A percentile compares a stretch with the other conserved stretches of the same genome.
These are phyloP conservation scores for Anisodus acutangulus DNA, from an alignment of 257 asterid species.

Conservation along the genomic window DNA sequence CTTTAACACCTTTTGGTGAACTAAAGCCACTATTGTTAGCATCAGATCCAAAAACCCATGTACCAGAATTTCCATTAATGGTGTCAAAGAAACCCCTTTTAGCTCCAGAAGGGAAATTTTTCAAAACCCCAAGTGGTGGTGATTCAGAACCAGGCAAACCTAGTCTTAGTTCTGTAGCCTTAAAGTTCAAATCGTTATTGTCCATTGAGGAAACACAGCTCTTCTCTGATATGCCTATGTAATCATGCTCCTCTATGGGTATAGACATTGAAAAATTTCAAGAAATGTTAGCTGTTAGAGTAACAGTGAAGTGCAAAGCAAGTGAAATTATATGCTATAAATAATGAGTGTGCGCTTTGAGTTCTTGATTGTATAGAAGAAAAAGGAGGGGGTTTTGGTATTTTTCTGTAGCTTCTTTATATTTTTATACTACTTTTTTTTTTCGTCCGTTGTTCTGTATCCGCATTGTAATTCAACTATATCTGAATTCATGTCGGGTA, in stretches of 20 bases:
- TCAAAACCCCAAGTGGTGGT: conserved; percentile 33
- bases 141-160: conserved; percentile 54
- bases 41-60: conserved; percentile 54
- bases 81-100: conserved; percentile 53
- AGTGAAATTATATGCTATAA: not conserved
- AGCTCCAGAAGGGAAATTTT: conserved; percentile 46
- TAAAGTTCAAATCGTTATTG: conserved; percentile 51
- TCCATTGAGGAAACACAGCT: conserved; percentile 30
- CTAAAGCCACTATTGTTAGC: conserved; percentile 41
- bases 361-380: not conserved
- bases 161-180: conserved; percentile 52
- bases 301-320: no score
- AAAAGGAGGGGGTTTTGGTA: not conserved
- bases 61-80: conserved; percentile 44
- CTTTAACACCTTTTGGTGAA: conserved; percentile 47
- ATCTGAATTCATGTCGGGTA: no score
- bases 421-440: not conserved
- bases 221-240: conserved; percentile 49
- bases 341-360: not conserved
- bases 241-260: conserved; percentile 44
- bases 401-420: not conserved
- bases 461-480: no score
- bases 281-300: not conserved
- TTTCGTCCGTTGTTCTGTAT: no score
- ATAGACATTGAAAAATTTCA: conserved; percentile 35